phyloP scores from a whole-genome alignment of 1,139 yeast species.

The Yamadazyma aaseri region DNA sequence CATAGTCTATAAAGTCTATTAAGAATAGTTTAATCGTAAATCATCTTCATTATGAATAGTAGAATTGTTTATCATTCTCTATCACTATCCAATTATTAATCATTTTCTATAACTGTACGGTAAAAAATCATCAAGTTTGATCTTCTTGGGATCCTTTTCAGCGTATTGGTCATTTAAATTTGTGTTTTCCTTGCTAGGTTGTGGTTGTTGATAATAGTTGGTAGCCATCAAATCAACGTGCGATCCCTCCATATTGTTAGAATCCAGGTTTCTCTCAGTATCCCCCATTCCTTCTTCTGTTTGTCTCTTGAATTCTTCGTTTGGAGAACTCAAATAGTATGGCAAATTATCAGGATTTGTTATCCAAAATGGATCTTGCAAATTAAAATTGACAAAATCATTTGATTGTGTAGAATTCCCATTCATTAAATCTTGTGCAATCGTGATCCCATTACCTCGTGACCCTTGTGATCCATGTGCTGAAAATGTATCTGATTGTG shows the following conservation, averaged over 20 bases:
- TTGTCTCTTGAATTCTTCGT: constrained; percentile 23
- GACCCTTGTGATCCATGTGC: neutral
- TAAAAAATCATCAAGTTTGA: constrained; percentile 11
- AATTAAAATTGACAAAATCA: constrained; percentile 23
- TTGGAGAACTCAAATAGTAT: constrained; percentile 36
- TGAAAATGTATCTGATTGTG: neutral
- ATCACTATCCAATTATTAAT: neutral
- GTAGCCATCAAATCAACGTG: neutral
- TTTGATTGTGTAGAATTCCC: constrained; percentile 1
- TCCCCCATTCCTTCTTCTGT: constrained; percentile 6
- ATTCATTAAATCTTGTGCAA: constrained; percentile 2
- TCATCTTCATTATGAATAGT: too few species aligned
- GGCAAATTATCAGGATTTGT: constrained; percentile 43
- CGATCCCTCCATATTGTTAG: neutral
- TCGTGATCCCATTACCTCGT: neutral
- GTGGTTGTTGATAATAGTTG: constrained; percentile 8
- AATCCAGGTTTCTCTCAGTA: neutral
- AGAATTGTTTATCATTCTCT: too few species aligned
- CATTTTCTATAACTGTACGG: constrained; percentile 6
- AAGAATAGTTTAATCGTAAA: too few species aligned
- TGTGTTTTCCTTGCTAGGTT: constrained; percentile 5
- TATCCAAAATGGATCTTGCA: constrained; percentile 46
- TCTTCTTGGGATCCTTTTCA: constrained; percentile 10
- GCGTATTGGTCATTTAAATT: constrained; percentile 8
- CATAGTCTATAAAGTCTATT: too few species aligned